These are phyloP conservation scores for Aschersonia sp. DNA, from an alignment of 2,329 filamentous ascomycete genomes.

Conservation along the genomic window DNA sequence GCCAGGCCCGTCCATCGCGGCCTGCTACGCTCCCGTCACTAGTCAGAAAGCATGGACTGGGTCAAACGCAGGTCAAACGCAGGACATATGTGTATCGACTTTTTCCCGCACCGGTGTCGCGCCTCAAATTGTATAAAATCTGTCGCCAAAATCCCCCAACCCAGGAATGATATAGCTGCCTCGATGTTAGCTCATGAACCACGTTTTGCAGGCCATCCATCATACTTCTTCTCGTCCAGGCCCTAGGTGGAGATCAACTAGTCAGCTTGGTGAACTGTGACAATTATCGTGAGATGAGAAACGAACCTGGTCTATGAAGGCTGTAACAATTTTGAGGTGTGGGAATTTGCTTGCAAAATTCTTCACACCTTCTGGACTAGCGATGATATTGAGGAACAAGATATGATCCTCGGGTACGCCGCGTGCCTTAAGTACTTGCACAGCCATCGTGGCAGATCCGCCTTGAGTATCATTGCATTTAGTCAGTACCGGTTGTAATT, in stretches of 20 bases:
- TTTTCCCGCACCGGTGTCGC: not conserved
- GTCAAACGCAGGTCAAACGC: no score
- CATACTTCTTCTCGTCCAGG: slow-evolving; percentile 92
- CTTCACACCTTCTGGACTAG: slow-evolving; percentile 83
- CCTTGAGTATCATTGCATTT: slow-evolving; percentile 33
- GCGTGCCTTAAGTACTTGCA: slow-evolving; percentile 77
- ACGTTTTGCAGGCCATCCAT: not conserved
- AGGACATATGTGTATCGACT: no score
- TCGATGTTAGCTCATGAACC: slow-evolving; percentile 18
- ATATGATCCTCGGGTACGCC: slow-evolving; percentile 93
- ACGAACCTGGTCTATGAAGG: slow-evolving; percentile 73
- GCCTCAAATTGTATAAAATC: slow-evolving; percentile 76
- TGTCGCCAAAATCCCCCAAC: slow-evolving; percentile 86
- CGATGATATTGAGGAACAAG: slow-evolving; percentile 90
- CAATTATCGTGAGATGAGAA: not conserved
- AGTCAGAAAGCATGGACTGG: not conserved
- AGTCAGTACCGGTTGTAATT: not conserved
- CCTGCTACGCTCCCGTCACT: not conserved
- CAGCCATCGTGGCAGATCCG: slow-evolving; percentile 91
- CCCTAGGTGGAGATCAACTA: slow-evolving; percentile 30
- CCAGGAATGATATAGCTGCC: slow-evolving; percentile 86
- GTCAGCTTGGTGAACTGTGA: not conserved
- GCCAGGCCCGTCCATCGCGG: not conserved
- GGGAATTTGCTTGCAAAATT: slow-evolving; percentile 86
- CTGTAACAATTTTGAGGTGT: slow-evolving; percentile 79